Conservation (phyloP, 2,329 filamentous ascomycete genomes). For the Penicillium sp. region DNA sequence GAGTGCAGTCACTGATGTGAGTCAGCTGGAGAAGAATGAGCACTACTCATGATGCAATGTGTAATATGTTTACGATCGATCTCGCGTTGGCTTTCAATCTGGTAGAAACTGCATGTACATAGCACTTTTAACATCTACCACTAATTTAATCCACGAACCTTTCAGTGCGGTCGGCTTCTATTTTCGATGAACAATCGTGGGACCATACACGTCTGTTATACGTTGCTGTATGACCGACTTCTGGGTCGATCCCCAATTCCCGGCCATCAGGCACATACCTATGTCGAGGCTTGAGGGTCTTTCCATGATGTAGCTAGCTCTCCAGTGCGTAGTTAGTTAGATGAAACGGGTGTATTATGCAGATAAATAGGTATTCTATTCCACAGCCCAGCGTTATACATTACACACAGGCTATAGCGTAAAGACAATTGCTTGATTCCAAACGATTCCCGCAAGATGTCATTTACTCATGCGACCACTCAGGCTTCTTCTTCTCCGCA, state of each 20-base stretch:
- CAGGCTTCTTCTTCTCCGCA: constrained; percentile 86
- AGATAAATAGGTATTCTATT: not conserved
- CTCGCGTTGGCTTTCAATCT: not conserved
- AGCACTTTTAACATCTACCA: constrained; percentile 1
- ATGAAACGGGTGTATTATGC: not conserved
- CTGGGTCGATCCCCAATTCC: too few relatives aligned
- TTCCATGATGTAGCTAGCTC: too few relatives aligned
- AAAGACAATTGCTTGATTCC: constrained; percentile 1
- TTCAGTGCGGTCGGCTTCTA: too few relatives aligned
- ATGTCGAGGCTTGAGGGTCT: too few relatives aligned
- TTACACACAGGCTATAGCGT: not conserved
- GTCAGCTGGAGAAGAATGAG: constrained; percentile 51
- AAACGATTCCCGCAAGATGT: not conserved
- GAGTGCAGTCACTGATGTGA: constrained; percentile 50
- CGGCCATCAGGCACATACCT: too few relatives aligned
- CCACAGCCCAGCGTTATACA: constrained; percentile 5
- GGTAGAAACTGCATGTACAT: constrained; percentile 2
- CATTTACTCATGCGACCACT: constrained; percentile 75
- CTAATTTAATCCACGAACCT: too few relatives aligned
- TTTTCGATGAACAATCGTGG: too few relatives aligned
- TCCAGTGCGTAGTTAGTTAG: too few relatives aligned
- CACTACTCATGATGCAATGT: constrained; percentile 16
- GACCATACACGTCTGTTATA: too few relatives aligned
- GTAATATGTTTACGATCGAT: constrained; percentile 21
- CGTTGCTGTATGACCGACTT: too few relatives aligned